These are phyloP conservation scores for Ganoderma sinense DNA, from an alignment of 1,284 basidiomycete species.

Conservation along the genomic window DNA sequence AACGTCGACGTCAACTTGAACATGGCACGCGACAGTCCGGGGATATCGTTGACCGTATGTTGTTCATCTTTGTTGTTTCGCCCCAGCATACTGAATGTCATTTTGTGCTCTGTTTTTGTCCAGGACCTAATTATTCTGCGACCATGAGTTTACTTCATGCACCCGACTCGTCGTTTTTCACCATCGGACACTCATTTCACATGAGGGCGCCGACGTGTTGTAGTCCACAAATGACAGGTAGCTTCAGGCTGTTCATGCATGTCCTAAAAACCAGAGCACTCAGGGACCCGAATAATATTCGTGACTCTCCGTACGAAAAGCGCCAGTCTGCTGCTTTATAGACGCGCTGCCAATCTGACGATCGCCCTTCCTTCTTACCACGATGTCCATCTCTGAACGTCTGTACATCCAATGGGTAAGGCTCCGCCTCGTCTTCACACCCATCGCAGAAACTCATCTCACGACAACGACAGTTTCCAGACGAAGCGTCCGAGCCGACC, in stretches of 20 bases:
- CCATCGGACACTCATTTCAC: too few species aligned
- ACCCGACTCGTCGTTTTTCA: too few species aligned
- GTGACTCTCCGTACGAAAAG: too few species aligned
- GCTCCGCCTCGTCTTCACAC: background rate
- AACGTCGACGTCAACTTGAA: background rate
- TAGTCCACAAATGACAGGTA: too few species aligned
- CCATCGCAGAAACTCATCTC: background rate
- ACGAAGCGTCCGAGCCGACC: constrained; percentile 24
- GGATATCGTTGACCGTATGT: background rate
- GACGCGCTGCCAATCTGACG: background rate
- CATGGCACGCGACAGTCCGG: background rate
- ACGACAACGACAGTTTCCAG: constrained; percentile 19
- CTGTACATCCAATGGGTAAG: constrained; percentile 29
- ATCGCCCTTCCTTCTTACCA: background rate
- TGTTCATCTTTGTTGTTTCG: background rate
- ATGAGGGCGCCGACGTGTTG: too few species aligned
- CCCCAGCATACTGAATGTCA: background rate
- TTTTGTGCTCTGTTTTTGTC: background rate
- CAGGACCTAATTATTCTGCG: background rate
- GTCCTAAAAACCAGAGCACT: too few species aligned
- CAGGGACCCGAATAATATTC: too few species aligned
- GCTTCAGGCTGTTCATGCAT: too few species aligned
- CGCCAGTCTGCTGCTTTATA: background rate
- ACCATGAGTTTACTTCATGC: too few species aligned
- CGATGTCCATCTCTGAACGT: constrained; percentile 28